These are phyloP conservation scores for Penicillium steckii DNA, from an alignment of 495 filamentous ascomycete species.

Conservation along the genomic window DNA sequence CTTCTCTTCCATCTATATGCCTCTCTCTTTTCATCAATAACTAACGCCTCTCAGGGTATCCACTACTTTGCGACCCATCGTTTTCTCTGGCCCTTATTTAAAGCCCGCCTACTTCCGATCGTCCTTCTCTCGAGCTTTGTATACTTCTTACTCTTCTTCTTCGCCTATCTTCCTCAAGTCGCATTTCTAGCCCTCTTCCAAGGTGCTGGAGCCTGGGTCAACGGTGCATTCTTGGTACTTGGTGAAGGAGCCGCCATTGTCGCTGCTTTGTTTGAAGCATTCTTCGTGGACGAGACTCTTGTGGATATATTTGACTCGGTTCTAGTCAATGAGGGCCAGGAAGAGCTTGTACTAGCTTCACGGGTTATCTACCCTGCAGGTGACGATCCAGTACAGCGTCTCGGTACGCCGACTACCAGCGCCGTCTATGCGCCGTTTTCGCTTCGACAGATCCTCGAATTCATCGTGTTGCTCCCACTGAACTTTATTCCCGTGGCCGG, in stretches of 20 bases:
- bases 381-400: slow-evolving; percentile 50
- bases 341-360: slow-evolving; percentile 53
- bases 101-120: slow-evolving; percentile 56
- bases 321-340: slow-evolving; percentile 57
- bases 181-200: slow-evolving; percentile 66
- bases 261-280: slow-evolving; percentile 62
- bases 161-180: slow-evolving; percentile 60
- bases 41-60: slow-evolving; percentile 45
- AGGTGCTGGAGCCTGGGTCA: slow-evolving; percentile 57
- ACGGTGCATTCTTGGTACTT: slow-evolving; percentile 63
- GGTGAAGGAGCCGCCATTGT: slow-evolving; percentile 63
- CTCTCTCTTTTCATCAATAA: neutral
- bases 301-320: slow-evolving; percentile 69
- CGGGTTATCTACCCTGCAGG: slow-evolving; percentile 54
- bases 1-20: neutral
- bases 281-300: slow-evolving; percentile 67
- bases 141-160: slow-evolving; percentile 60
- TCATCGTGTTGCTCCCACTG: slow-evolving; percentile 65
- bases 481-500: slow-evolving; percentile 66
- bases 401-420: slow-evolving; percentile 57
- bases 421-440: slow-evolving; percentile 68
- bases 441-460: slow-evolving; percentile 72
- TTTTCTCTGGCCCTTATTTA: slow-evolving; percentile 63
- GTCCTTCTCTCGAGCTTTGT: slow-evolving; percentile 59
- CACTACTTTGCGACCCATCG: slow-evolving; percentile 58